Base-by-base conservation (phyloP, 352 stramenopile genomes). In the Phytophthora megakarya region DNA sequence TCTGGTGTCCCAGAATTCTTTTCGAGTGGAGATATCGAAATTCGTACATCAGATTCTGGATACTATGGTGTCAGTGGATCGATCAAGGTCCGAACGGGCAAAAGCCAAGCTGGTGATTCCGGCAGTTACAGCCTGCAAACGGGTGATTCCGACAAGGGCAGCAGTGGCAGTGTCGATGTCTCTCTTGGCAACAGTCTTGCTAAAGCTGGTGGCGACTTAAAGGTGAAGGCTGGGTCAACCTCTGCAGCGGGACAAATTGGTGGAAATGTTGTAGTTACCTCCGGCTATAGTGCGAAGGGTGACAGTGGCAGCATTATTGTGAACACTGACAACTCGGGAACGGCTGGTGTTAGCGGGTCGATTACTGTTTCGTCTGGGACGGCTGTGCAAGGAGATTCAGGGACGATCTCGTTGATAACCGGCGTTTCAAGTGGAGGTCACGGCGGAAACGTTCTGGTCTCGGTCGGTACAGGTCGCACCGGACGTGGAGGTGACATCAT, bases 271-370 rank as follows among this genome's bases (percentile, higher is more conserved):
- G 47, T 71, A 5, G 80, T 98, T 55, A 75, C 56, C 13, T 95
- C 87, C 52, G 96, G 94, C 1, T 85, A 60, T 52, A 91, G 81
- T 33, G 61, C 73, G 5, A 67, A 74, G 28, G 64, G 60, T 30
- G 88, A 92, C 47, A 98, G 86, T 52, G 95, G 96, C 10, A 69
- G 64, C 30, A 64, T 97, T n/a, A 78, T 61, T 15, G 59, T 98
- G 32, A 70, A 70, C 23, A 97, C 87, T 8, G 76, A 85, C 16
- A 75, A 86, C 33, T 90, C 91, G 11, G 92, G 92, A 12, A 76
- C 65, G 46, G 59, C 69, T 57, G 93, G 93, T n/a, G 76, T 78
- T 16, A 96, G 83, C 60, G 89, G 90, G 3, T 76, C 67, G n/a
- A 74, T 97, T 47, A 53, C 57, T 22, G 61, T 95, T 33, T 76